Percentiles rank a stretch among this genome's conserved stretches.
Conservation (phyloP, 2,329 filamentous ascomycete species). For the Penicillium sp. region DNA sequence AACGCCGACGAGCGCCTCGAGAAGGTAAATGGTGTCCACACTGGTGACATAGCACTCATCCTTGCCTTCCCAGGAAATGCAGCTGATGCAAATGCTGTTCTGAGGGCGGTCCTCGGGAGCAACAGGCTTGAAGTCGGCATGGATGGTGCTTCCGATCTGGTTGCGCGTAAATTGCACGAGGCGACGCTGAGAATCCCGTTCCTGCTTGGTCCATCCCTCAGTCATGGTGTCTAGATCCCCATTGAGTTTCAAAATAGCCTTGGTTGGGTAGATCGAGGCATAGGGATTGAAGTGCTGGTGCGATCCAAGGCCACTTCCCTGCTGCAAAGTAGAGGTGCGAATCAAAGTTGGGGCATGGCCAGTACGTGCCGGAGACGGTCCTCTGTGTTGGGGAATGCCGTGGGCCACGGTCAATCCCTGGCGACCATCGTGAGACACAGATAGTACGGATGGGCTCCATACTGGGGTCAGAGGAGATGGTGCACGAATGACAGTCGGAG, state of each 20-base stretch:
- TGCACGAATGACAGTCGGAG: conserved; percentile 47
- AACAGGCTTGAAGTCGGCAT: conserved; percentile 75
- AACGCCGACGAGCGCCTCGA: conserved; percentile 83
- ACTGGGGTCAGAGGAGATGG: conserved; percentile 48
- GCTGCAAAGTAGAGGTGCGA: conserved; percentile 65
- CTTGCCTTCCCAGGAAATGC: conserved; percentile 95
- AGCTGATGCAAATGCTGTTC: conserved; percentile 91
- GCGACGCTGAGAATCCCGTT: conserved; percentile 73
- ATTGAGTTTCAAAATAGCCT: conserved; percentile 79
- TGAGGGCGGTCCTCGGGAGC: conserved; percentile 73
- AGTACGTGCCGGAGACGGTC: conserved; percentile 46
- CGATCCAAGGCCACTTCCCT: conserved; percentile 49
- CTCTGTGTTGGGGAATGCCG: conserved; percentile 36
- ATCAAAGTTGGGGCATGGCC: conserved; percentile 59
- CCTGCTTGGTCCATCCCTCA: conserved; percentile 76
- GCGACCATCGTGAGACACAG: conserved; percentile 45
- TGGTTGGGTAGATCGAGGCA: conserved; percentile 73
- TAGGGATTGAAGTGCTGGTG: conserved; percentile 70
- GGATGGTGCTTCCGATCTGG: conserved; percentile 78
- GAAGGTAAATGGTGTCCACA: conserved; percentile 92
- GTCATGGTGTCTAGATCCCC: conserved; percentile 85
- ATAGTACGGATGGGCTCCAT: conserved; percentile 50
- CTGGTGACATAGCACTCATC: conserved; percentile 90
- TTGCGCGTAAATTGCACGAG: conserved; percentile 85
- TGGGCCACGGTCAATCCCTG: conserved; percentile 43